Evolutionary conservation across 2,329 filamentous ascomycete species (phyloP).

Genomic region (Beauveria rudraprayagi): DNA sequence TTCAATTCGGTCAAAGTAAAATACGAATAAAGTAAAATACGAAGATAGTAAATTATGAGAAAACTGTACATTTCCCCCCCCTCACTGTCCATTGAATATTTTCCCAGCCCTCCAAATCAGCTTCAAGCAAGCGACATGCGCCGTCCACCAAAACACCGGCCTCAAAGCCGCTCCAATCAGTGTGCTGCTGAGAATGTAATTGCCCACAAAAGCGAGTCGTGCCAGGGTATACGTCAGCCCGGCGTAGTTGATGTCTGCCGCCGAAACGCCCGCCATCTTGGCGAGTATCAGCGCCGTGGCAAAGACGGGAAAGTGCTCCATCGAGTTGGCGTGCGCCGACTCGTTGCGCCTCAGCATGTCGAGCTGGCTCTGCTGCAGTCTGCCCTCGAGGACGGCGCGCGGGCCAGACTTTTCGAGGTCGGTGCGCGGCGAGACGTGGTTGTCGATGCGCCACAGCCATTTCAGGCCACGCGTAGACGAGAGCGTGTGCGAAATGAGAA

Average conservation of each 20-base stretch:
- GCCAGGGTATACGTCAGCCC: background rate
- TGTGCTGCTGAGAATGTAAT: background rate
- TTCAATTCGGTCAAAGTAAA: too few species aligned
- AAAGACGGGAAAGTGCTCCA: constrained; percentile 9
- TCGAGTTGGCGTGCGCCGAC: constrained; percentile 4
- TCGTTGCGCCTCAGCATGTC: constrained; percentile 8
- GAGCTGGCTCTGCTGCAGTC: background rate
- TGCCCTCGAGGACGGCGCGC: constrained; percentile 2
- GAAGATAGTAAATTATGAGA: too few species aligned
- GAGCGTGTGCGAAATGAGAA: background rate
- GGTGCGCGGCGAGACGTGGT: constrained; percentile 6
- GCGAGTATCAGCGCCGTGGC: constrained; percentile 2
- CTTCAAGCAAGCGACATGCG: background rate
- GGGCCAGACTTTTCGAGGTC: constrained; percentile 3
- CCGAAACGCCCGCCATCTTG: background rate
- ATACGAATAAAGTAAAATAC: too few species aligned
- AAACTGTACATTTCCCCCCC: background rate
- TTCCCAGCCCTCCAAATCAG: constrained; percentile 7
- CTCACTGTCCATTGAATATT: background rate
- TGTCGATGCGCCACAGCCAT: background rate
- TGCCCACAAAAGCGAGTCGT: background rate
- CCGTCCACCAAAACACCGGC: constrained; percentile 3
- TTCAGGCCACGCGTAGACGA: background rate
- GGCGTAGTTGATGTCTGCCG: constrained; percentile 1
- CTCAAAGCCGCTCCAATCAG: background rate